Base-by-base conservation (phyloP, 1,284 basidiomycete genomes). In the Ganoderma meredithae region DNA sequence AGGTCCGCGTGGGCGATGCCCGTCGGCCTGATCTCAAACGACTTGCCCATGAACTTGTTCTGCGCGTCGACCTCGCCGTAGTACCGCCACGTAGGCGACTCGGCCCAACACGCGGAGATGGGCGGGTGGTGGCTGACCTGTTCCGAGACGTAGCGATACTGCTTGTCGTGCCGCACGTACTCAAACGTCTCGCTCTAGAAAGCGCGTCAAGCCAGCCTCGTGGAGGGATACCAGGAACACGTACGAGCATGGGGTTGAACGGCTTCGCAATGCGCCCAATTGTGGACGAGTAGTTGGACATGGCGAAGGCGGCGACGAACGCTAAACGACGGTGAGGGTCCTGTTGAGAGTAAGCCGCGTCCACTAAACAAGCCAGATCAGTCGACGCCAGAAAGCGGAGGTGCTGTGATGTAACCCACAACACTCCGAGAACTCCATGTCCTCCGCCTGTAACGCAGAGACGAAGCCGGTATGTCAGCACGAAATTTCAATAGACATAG, bases 41-140 rank as follows among this genome's bases (percentile, higher is more conserved):
- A 95, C 77, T 97, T 95, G 49, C 97, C 97, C 87, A 95, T 94
- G 79, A 98, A 97, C 80, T 92, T 97, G 80, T 96, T 96, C 79
- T 97, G 95, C 8, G 95, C 95, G 74, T 95, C 94, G 65, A 96
- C 93, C 84, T 97, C 94, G 76, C 97, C 97, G 76, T 89, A 97
- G 80, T 98, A 98, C 70, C 91, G 88, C 96, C 96, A 99, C 47
- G 83, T 82, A 0, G 95, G 94, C 0, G 93, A 91, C 80, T 98
- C 95, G 2, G 94, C 94, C 88, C 94, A 97, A 79, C 97, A 99
- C 9, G 97, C 97, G n/a, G 95, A 97, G 67, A 98, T 96, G 0
- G 97, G 97, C 4, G 96, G 96, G 79, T 98, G 97, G 80, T 99
- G 97, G 78, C 92, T 95, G 68, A 98, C 96, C 85, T 98, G 96